These are phyloP conservation scores for Aspergillus avenaceus DNA, from an alignment of 495 filamentous ascomycete genomes.

Conservation along the genomic window DNA sequence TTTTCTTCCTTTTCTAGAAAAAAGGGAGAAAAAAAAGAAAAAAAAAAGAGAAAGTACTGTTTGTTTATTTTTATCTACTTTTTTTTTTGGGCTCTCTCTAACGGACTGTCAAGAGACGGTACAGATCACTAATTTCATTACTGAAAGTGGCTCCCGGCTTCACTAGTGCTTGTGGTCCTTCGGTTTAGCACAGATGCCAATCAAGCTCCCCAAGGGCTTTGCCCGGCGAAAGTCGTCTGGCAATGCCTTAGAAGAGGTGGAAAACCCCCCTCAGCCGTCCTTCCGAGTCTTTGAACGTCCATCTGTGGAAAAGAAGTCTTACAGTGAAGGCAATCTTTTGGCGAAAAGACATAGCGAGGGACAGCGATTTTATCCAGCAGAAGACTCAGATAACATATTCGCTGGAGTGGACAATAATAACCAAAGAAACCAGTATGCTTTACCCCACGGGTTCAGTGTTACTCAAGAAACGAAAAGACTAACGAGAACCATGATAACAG, in stretches of 20 bases:
- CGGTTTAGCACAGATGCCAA: conserved; percentile 50
- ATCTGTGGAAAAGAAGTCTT: conserved; percentile 39
- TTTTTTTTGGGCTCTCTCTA: conserved; percentile 3
- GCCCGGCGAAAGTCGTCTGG: conserved; percentile 64
- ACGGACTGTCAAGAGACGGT: conserved; percentile 7
- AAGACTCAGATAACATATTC: conserved; percentile 51
- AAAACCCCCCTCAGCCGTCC: conserved; percentile 44
- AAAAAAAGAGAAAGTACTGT: no score
- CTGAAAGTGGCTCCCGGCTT: conserved; percentile 10
- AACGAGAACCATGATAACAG: conserved; percentile 54
- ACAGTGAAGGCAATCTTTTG: conserved; percentile 44
- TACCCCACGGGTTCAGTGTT: conserved; percentile 15
- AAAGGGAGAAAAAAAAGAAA: no score
- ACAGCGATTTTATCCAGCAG: conserved; percentile 38
- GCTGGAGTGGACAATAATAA: conserved; percentile 30
- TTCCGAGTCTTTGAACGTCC: conserved; percentile 61
- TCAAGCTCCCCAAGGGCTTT: conserved; percentile 64
- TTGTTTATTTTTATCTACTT: not conserved
- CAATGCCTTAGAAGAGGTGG: conserved; percentile 56
- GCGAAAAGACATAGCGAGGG: conserved; percentile 38
- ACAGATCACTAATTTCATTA: conserved; percentile 8
- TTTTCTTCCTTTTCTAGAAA: not conserved
- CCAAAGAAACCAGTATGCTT: conserved; percentile 40
- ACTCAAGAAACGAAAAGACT: conserved; percentile 16
- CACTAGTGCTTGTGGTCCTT: conserved; percentile 7